Evolutionary conservation across 2,329 filamentous ascomycete genomes (phyloP).

Genomic region (Calonectria henricotiae): DNA sequence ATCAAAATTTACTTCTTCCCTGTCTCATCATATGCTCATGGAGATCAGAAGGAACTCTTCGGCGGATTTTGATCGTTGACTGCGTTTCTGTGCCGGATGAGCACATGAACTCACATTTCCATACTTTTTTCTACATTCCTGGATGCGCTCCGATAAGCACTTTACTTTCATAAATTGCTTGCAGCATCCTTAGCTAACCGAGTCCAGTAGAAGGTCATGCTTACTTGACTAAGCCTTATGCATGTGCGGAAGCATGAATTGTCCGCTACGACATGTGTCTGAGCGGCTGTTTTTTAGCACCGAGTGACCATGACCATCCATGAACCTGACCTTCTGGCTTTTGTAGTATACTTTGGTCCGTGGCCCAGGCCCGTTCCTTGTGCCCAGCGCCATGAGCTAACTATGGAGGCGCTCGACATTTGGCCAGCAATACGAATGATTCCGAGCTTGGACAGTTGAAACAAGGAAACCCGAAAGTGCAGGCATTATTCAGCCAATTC

Average conservation of each 20-base stretch:
- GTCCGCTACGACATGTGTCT: not conserved
- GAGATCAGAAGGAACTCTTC: not conserved
- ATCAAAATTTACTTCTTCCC: not conserved
- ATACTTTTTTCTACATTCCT: not conserved
- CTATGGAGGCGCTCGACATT: not conserved
- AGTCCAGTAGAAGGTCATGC: not conserved
- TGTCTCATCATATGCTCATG: not conserved
- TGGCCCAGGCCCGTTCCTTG: not conserved
- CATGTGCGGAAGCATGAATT: conserved; percentile 5
- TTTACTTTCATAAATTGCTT: not conserved
- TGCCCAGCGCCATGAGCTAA: too few relatives aligned
- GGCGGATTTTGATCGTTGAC: too few relatives aligned
- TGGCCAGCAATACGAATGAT: not conserved
- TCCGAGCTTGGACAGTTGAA: not conserved
- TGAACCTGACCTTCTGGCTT: not conserved
- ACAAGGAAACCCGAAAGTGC: not conserved
- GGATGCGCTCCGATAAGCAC: not conserved
- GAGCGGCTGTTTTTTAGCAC: not conserved
- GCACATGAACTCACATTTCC: not conserved
- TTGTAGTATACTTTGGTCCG: not conserved
- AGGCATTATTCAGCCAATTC: not conserved
- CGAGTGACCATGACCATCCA: not conserved
- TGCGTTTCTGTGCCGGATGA: not conserved
- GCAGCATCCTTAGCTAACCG: not conserved
- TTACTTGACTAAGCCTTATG: conserved; percentile 9